Evolutionary conservation across 2,329 filamentous ascomycete species (phyloP).

Genomic region (Myriosclerotinia duriaeana): DNA sequence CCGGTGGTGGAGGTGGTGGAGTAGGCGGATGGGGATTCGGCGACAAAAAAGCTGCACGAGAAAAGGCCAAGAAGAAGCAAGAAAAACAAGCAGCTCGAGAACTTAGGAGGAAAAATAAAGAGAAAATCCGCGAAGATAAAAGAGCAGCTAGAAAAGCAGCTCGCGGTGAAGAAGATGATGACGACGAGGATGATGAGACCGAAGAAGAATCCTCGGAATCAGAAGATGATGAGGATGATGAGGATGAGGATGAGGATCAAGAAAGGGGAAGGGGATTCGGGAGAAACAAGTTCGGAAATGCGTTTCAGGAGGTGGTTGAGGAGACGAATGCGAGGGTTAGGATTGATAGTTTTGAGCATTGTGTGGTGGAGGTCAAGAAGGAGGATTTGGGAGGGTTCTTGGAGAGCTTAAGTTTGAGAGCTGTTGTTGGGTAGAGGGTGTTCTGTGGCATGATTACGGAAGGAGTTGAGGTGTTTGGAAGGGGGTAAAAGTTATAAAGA

Average conservation of each 20-base stretch:
- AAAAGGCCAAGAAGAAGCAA: slow-evolving; percentile 58
- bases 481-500: neutral
- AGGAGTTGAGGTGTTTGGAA: neutral
- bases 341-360: slow-evolving; percentile 96
- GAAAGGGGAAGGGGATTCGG: slow-evolving; percentile 65
- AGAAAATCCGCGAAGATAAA: slow-evolving; percentile 61
- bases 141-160: slow-evolving; percentile 56
- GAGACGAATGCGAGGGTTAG: slow-evolving; percentile 87
- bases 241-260: slow-evolving; percentile 55
- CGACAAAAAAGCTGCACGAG: slow-evolving; percentile 65
- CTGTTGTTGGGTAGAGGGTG: slow-evolving; percentile 62
- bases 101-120: slow-evolving; percentile 56
- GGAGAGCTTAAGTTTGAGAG: slow-evolving; percentile 88
- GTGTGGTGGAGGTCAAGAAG: slow-evolving; percentile 96
- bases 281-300: slow-evolving; percentile 86
- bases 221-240: slow-evolving; percentile 49
- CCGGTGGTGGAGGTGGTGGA: slow-evolving; percentile 74
- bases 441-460: neutral
- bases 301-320: slow-evolving; percentile 90
- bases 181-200: slow-evolving; percentile 50
- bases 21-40: slow-evolving; percentile 65
- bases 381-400: slow-evolving; percentile 89
- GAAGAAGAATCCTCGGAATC: slow-evolving; percentile 55
- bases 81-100: slow-evolving; percentile 62
- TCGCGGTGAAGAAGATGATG: slow-evolving; percentile 45